Percentiles rank a stretch among this genome's conserved stretches.
These are phyloP conservation scores for Aschersonia sp. DNA, from an alignment of 2,329 filamentous ascomycete genomes.

Conservation along the genomic window DNA sequence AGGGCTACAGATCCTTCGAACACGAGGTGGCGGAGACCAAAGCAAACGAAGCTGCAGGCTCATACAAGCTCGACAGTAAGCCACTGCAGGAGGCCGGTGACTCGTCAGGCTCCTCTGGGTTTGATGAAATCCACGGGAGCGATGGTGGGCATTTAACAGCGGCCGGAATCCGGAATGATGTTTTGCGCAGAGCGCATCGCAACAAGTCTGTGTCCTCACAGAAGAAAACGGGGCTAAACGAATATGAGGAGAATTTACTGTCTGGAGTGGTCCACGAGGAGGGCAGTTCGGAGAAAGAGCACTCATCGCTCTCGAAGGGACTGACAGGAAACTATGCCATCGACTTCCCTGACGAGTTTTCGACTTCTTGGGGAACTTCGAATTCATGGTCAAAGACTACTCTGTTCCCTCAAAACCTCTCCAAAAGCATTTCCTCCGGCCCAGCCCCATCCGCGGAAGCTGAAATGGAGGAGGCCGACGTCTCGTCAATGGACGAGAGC, in stretches of 20 bases:
- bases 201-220: slow-evolving; percentile 6
- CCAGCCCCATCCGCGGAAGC: not conserved
- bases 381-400: slow-evolving; percentile 12
- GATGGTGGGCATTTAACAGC: slow-evolving; percentile 13
- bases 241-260: too few relatives aligned
- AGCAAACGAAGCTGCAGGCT: too few relatives aligned
- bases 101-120: slow-evolving; percentile 9
- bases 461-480: slow-evolving; percentile 14
- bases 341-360: slow-evolving; percentile 39
- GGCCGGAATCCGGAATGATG: slow-evolving; percentile 16
- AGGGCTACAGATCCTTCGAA: slow-evolving; percentile 12
- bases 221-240: slow-evolving; percentile 2
- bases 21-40: not conserved
- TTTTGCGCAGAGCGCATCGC: slow-evolving; percentile 13
- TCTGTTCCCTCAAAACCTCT: slow-evolving; percentile 9
- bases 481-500: slow-evolving; percentile 26
- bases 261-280: too few relatives aligned
- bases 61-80: too few relatives aligned
- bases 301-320: slow-evolving; percentile 1
- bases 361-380: slow-evolving; percentile 22
- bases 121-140: slow-evolving; percentile 12
- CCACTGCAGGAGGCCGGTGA: too few relatives aligned
- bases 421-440: not conserved
- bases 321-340: slow-evolving; percentile 33
- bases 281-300: not conserved